Conservation (phyloP, 2,329 filamentous ascomycete species). For the Fusarium verrucosum region DNA sequence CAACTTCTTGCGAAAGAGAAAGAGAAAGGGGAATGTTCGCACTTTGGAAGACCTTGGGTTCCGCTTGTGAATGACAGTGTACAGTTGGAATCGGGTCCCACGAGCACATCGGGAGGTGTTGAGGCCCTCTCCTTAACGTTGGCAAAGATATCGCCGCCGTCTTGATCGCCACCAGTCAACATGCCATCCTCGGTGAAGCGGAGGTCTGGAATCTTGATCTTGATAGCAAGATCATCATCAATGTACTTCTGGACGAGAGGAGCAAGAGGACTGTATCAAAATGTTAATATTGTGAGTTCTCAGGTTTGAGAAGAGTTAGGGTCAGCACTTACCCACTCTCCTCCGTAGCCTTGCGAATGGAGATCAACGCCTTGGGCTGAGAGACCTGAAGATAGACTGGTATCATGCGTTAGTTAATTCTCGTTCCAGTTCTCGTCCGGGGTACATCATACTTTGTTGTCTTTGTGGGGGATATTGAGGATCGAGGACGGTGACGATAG, state of each 20-base stretch:
- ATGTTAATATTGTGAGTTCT: neutral
- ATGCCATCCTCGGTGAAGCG: neutral
- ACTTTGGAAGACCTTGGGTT: neutral
- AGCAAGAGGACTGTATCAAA: neutral
- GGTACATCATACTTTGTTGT: neutral
- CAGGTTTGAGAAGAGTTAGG: neutral
- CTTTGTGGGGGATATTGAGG: neutral
- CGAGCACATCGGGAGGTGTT: neutral
- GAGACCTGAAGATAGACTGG: slow-evolving; percentile 1
- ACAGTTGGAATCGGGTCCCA: neutral
- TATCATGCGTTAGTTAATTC: neutral
- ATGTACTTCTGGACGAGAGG: neutral
- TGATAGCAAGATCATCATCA: neutral
- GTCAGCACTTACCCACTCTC: neutral
- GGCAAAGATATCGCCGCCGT: neutral
- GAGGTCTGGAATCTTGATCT: neutral
- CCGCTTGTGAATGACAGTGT: neutral
- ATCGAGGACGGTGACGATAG: neutral
- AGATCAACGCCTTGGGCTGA: neutral
- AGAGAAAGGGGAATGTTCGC: neutral
- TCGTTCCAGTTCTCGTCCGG: neutral
- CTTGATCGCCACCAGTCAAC: neutral
- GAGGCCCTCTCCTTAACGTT: neutral
- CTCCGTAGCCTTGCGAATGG: neutral
- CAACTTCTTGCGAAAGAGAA: neutral